These are phyloP conservation scores for Anacardium occidentale DNA, from an alignment of 345 rosid genomes.

Conservation along the genomic window DNA sequence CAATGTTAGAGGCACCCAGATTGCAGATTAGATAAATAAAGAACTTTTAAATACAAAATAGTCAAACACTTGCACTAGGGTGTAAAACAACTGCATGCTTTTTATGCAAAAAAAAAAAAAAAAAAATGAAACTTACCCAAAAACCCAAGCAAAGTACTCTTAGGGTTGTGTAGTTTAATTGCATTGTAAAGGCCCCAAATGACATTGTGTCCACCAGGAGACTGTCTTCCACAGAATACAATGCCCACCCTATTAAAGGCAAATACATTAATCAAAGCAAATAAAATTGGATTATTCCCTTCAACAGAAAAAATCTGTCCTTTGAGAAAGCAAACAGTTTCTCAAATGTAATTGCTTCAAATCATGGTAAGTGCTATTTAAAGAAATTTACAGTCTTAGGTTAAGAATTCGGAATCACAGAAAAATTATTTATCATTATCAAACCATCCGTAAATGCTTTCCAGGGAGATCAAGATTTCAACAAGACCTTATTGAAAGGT, in stretches of 20 bases:
- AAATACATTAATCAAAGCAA: neutral
- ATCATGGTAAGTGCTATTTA: neutral
- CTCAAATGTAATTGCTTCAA: neutral
- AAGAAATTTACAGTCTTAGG: neutral
- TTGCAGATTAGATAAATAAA: neutral
- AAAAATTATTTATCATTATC: neutral
- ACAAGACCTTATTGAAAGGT: neutral
- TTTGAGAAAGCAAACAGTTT: too few relatives aligned
- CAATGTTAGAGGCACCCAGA: neutral
- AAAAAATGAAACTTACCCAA: constrained; percentile 50
- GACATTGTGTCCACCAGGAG: constrained; percentile 98
- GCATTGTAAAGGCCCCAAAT: constrained; percentile 88
- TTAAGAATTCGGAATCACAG: neutral
- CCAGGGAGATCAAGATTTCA: neutral
- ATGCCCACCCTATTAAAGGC: constrained; percentile 71
- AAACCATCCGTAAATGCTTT: neutral
- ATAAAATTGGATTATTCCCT: neutral
- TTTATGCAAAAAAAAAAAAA: neutral
- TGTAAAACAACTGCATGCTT: neutral
- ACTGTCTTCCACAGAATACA: constrained; percentile 93
- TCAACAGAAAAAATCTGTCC: too few relatives aligned
- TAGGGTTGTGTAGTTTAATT: constrained; percentile 77
- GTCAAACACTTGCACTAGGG: too few relatives aligned
- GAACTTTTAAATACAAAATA: neutral
- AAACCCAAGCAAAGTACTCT: constrained; percentile 74